Percentiles rank a stretch among this genome's conserved stretches.
phyloP scores from a whole-genome alignment of 2,329 filamentous ascomycete genomes.

The Fusarium sp. region DNA sequence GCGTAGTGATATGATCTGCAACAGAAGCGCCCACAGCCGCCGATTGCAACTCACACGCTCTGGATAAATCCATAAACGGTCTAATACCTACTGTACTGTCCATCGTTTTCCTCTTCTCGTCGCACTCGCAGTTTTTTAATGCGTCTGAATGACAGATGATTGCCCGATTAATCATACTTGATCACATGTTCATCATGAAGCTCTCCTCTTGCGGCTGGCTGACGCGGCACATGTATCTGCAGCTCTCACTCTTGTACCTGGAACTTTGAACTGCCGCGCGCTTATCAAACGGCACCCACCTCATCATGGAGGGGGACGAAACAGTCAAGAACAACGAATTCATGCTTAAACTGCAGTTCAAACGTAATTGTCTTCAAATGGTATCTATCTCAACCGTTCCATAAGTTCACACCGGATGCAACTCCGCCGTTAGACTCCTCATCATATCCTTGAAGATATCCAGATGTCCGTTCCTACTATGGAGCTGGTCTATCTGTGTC shows the following conservation, averaged over 20 bases:
- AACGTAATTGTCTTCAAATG: not conserved
- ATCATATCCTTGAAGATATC: no score
- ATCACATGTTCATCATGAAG: slow-evolving; percentile 24
- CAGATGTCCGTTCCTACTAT: not conserved
- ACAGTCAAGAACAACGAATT: not conserved
- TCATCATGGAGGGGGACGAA: not conserved
- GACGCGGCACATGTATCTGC: slow-evolving; percentile 16
- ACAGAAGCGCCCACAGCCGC: slow-evolving; percentile 37
- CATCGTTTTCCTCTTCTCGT: slow-evolving; percentile 10
- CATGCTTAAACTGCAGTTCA: not conserved
- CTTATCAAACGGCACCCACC: slow-evolving; percentile 23
- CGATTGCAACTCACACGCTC: slow-evolving; percentile 23
- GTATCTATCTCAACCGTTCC: no score
- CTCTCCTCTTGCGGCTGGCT: slow-evolving; percentile 14
- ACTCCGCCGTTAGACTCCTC: no score
- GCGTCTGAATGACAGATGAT: not conserved
- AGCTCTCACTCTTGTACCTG: not conserved
- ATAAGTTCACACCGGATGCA: not conserved
- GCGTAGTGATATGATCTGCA: slow-evolving; percentile 30
- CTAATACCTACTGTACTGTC: not conserved
- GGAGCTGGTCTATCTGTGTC: not conserved
- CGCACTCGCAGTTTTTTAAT: slow-evolving; percentile 3
- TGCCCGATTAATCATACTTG: slow-evolving; percentile 1
- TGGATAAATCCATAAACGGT: slow-evolving; percentile 23
- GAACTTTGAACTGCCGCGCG: slow-evolving; percentile 39